Evolutionary conservation across 768 basidiomycete genomes (phyloP), one percentile per base, ranked within the genome.

Genomic region (Lactarius tabidus): DNA sequence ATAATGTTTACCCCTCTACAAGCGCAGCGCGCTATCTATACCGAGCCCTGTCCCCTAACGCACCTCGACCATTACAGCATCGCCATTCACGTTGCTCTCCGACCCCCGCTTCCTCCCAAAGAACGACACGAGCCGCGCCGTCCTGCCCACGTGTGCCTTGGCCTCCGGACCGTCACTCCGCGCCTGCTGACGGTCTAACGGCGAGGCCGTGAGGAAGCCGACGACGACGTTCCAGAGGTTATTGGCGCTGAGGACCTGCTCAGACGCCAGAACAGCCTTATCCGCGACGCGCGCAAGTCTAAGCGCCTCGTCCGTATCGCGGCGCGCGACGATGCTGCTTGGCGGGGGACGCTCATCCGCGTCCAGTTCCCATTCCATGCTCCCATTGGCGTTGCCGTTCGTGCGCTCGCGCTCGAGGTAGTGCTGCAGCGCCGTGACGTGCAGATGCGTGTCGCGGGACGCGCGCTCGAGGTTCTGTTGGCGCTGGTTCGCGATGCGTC

Each of bases 361-460:
- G 66, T 92, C 88, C 63, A 93, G 75, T 7, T 88, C 93, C 94
- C 91, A 98, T 23, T 87, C 85, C 88, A 91, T 93, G 33, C 80
- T 83, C 88, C 87, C 90, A 67, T 81, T 82, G 52, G 81, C 72
- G 71, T n/a, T n/a, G 70, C 59, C 57, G 65, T 0, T 20, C 12
- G 71, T 43, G 33, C 33, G 69, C 36, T 78, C 73, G 64, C 74
- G 72, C 62, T 70, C 68, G 62, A 79, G 66, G 65, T 75, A 74
- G 57, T 71, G 69, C 65, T 82, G 78, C 39, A 90, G 74, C 31
- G 80, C 78, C 33, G 75, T 75, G 59, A 88, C 77, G 64, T 84
- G 85, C 66, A 76, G 81, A 26, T 81, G 75, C 10, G 83, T 81
- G 67, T 93, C 89, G 73, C 83, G 80, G 65, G 79, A 83, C 33